phyloP scores from a whole-genome alignment of 1,284 basidiomycete genomes.

The Ustilago lituana region DNA sequence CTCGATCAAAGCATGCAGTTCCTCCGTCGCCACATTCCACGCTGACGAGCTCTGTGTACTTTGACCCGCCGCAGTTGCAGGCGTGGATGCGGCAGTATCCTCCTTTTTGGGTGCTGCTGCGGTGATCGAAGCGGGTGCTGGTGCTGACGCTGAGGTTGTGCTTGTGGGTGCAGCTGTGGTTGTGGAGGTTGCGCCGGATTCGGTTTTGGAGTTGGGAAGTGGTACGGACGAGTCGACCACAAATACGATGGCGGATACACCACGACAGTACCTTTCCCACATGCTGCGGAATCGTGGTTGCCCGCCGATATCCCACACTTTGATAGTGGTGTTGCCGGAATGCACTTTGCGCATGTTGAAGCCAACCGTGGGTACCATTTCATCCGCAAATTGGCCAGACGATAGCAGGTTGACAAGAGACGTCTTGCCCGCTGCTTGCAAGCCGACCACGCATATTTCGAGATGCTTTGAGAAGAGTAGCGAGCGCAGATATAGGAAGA shows the following conservation, averaged over 20 bases:
- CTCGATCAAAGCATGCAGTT: constrained; percentile 84
- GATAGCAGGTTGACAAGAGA: constrained; percentile 89
- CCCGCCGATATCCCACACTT: constrained; percentile 93
- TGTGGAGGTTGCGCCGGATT: not conserved
- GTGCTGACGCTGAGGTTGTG: constrained; percentile 1
- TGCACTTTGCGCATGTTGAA: constrained; percentile 82
- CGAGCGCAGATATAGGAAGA: constrained; percentile 68
- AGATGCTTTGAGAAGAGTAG: constrained; percentile 87
- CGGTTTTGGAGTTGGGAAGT: constrained; percentile 22
- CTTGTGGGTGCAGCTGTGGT: not conserved
- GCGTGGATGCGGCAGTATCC: not conserved
- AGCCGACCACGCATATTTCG: constrained; percentile 90
- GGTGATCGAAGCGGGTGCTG: constrained; percentile 6
- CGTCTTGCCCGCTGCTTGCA: constrained; percentile 94
- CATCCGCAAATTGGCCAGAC: constrained; percentile 82
- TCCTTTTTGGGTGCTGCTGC: constrained; percentile 9
- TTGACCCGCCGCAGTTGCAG: not conserved
- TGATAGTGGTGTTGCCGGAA: constrained; percentile 88
- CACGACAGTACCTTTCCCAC: constrained; percentile 94
- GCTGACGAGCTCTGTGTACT: constrained; percentile 20
- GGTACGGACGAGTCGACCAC: constrained; percentile 67
- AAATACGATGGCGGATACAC: constrained; percentile 91
- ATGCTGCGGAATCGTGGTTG: constrained; percentile 88
- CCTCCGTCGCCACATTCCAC: constrained; percentile 78
- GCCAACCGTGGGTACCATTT: constrained; percentile 91